phyloP scores from a whole-genome alignment of 2,329 filamentous ascomycete genomes.

The Diaporthe destruens region DNA sequence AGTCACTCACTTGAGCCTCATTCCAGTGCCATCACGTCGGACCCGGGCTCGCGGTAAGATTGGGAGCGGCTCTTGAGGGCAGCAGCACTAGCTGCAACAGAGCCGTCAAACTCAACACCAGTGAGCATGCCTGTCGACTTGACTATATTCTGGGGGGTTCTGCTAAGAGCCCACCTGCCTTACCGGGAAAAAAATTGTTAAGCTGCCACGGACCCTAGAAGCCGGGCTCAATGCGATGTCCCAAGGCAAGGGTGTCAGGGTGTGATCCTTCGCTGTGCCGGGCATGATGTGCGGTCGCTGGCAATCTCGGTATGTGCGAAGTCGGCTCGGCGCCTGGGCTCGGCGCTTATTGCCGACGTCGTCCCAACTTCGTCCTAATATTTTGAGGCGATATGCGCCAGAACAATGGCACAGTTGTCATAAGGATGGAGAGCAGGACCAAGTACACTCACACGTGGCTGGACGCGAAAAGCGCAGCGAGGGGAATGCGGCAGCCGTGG shows the following conservation, averaged over 20 bases:
- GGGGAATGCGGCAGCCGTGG: constrained; percentile 28
- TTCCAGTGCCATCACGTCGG: constrained; percentile 16
- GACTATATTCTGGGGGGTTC: background rate
- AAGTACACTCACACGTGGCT: background rate
- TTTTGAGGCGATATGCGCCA: constrained; percentile 10
- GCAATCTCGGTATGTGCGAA: constrained; percentile 25
- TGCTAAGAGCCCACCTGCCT: constrained; percentile 26
- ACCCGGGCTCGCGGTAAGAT: constrained; percentile 10
- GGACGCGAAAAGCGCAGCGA: background rate
- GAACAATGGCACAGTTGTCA: background rate
- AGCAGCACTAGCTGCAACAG: background rate
- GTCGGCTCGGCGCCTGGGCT: constrained; percentile 8
- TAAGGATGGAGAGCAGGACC: background rate
- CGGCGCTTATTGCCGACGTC: background rate
- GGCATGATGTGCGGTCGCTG: constrained; percentile 17
- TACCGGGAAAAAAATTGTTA: constrained; percentile 28
- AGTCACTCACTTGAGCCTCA: constrained; percentile 27
- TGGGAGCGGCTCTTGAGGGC: background rate
- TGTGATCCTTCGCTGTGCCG: constrained; percentile 10
- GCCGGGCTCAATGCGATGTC: constrained; percentile 26
- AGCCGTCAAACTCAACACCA: background rate
- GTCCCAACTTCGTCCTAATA: constrained; percentile 13
- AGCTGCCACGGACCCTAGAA: constrained; percentile 33
- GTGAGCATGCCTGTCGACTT: background rate
- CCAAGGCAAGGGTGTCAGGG: constrained; percentile 11